phyloP scores from a whole-genome alignment of 2,329 filamentous ascomycete species.

The Ceratocystis huliohia region DNA sequence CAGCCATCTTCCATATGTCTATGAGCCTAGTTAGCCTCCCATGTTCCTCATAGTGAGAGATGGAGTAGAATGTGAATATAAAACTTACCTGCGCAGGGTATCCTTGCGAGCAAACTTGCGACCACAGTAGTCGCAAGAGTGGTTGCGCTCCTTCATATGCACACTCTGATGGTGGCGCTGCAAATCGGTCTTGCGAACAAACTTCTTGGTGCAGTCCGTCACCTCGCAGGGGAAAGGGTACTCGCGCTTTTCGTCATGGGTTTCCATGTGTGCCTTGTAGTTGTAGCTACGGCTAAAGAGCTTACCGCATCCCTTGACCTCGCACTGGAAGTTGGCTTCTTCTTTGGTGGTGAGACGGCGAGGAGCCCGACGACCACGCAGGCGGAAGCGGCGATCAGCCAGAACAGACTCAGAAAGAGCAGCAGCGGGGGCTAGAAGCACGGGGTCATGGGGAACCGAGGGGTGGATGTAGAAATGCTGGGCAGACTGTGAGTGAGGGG shows the following conservation, averaged over 20 bases:
- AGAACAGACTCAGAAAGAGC: slow-evolving; percentile 10
- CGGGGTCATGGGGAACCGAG: background rate
- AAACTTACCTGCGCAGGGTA: slow-evolving; percentile 59
- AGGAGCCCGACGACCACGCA: slow-evolving; percentile 29
- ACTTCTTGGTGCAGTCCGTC: slow-evolving; percentile 56
- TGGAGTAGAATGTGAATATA: background rate
- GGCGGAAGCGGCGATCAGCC: slow-evolving; percentile 7
- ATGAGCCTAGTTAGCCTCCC: slow-evolving; percentile 11
- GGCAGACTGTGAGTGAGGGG: background rate
- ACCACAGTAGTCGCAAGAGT: slow-evolving; percentile 57
- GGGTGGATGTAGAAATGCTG: slow-evolving; percentile 1
- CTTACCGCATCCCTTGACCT: slow-evolving; percentile 56
- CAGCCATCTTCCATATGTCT: slow-evolving; percentile 71
- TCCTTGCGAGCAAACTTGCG: slow-evolving; percentile 68
- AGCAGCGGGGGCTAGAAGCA: slow-evolving; percentile 22
- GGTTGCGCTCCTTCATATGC: slow-evolving; percentile 59
- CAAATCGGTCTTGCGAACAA: slow-evolving; percentile 74
- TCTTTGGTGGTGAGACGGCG: slow-evolving; percentile 50
- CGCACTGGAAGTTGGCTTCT: slow-evolving; percentile 60
- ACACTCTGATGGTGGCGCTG: slow-evolving; percentile 51
- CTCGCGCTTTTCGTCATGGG: slow-evolving; percentile 60
- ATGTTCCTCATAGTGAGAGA: background rate
- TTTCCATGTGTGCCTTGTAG: slow-evolving; percentile 74
- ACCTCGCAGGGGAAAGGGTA: slow-evolving; percentile 58
- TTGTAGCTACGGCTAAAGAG: slow-evolving; percentile 77